A percentile compares a stretch with the other conserved stretches of the same genome.
These are phyloP conservation scores for Omphalea diandra DNA, from an alignment of 441 rosid genomes.

Conservation along the genomic window DNA sequence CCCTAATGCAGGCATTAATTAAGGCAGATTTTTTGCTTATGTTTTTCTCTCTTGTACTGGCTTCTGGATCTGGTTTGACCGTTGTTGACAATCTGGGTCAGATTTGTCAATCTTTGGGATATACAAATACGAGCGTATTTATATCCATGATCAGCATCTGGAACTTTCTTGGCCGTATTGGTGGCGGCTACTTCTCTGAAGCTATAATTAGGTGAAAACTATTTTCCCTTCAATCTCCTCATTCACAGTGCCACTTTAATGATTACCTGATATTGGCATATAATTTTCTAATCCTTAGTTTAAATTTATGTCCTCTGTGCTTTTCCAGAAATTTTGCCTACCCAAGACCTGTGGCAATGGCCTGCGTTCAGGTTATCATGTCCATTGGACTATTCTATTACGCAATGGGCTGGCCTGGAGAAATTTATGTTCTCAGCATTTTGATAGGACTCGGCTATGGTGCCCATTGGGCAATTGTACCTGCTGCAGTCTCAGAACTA, in stretches of 20 bases:
- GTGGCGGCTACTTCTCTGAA: slow-evolving; percentile 96
- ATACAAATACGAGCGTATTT: slow-evolving; percentile 68
- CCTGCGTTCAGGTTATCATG: slow-evolving; percentile 72
- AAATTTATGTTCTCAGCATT: slow-evolving; percentile 67
- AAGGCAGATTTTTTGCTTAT: slow-evolving; percentile 93
- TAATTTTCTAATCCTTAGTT: slow-evolving; percentile 10
- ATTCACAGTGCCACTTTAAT: background rate
- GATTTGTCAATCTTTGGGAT: slow-evolving; percentile 89
- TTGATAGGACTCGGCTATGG: slow-evolving; percentile 85
- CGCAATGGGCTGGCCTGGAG: slow-evolving; percentile 84
- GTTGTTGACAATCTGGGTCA: slow-evolving; percentile 96
- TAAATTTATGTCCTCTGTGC: slow-evolving; percentile 8
- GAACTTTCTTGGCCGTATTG: slow-evolving; percentile 96
- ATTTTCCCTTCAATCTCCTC: slow-evolving; percentile 35
- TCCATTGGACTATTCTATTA: slow-evolving; percentile 78
- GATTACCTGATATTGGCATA: background rate
- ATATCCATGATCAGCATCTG: slow-evolving; percentile 97
- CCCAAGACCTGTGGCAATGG: slow-evolving; percentile 80
- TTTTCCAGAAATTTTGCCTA: slow-evolving; percentile 64
- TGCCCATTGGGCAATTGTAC: slow-evolving; percentile 87
- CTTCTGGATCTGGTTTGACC: slow-evolving; percentile 95
- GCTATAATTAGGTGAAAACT: slow-evolving; percentile 60
- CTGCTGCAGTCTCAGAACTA: slow-evolving; percentile 86
- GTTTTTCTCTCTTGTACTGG: slow-evolving; percentile 74
- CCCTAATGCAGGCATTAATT: slow-evolving; percentile 77